phyloP scores from a whole-genome alignment of 1,139 yeast genomes.

The Kurtzmaniella quercitrusa region DNA sequence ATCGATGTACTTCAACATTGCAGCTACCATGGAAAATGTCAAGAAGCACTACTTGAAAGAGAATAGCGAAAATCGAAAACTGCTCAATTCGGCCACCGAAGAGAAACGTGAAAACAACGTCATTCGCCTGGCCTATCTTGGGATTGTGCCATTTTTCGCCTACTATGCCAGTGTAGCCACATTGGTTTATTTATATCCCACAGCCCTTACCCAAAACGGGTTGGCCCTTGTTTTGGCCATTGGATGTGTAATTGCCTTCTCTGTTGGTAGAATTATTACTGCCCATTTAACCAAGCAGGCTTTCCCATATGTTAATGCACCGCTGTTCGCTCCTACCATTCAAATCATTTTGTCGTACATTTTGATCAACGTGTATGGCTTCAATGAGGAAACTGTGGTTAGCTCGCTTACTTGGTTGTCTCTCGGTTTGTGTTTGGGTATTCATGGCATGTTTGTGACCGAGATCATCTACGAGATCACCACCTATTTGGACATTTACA shows the following conservation, averaged over 20 bases:
- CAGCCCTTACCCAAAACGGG: conserved; percentile 43
- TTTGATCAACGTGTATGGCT: conserved; percentile 35
- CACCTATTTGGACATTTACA: conserved; percentile 76
- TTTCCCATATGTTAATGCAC: conserved; percentile 71
- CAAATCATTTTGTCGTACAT: conserved; percentile 48
- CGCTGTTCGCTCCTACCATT: conserved; percentile 60
- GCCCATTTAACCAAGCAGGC: conserved; percentile 79
- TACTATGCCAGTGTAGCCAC: conserved; percentile 56
- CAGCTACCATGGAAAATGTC: conserved; percentile 72
- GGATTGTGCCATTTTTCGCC: conserved; percentile 65
- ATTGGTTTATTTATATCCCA: conserved; percentile 45
- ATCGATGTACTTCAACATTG: conserved; percentile 65
- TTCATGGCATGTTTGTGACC: conserved; percentile 72
- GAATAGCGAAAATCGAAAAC: conserved; percentile 4
- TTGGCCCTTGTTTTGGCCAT: conserved; percentile 64
- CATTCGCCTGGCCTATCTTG: conserved; percentile 46
- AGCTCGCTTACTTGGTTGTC: conserved; percentile 62
- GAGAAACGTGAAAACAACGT: conserved; percentile 18
- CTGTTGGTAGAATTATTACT: conserved; percentile 84
- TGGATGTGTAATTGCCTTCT: conserved; percentile 75
- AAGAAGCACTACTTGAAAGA: conserved; percentile 38
- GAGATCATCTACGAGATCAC: conserved; percentile 87
- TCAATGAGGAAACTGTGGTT: conserved; percentile 35
- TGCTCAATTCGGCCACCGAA: conserved; percentile 7
- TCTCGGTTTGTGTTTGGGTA: conserved; percentile 69